Conservation (phyloP, 1,284 basidiomycete genomes). For the Puccinia horiana region DNA sequence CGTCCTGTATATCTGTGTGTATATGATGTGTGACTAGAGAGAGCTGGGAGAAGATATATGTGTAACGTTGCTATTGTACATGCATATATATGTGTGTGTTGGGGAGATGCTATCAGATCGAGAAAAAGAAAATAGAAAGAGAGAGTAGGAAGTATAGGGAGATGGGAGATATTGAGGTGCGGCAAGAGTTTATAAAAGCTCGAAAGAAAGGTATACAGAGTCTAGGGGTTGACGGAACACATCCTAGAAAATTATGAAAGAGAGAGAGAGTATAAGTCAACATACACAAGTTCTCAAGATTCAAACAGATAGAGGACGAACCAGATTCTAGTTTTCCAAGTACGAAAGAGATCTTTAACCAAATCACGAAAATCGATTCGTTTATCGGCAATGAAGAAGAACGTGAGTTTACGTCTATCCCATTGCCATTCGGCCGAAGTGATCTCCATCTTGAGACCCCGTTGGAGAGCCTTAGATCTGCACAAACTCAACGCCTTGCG, state of each 20-base stretch:
- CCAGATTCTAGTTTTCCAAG: slow-evolving; percentile 55
- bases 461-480: slow-evolving; percentile 80
- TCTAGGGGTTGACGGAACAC: slow-evolving; percentile 44
- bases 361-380: slow-evolving; percentile 96
- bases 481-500: slow-evolving; percentile 86
- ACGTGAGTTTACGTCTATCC: slow-evolving; percentile 95
- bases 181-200: too few relatives aligned
- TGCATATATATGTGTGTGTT: too few relatives aligned
- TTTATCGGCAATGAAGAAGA: slow-evolving; percentile 94
- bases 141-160: too few relatives aligned
- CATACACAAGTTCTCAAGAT: not conserved
- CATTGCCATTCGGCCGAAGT: slow-evolving; percentile 98
- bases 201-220: too few relatives aligned
- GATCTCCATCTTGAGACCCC: slow-evolving; percentile 89
- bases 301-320: slow-evolving; percentile 53
- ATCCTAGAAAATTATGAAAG: slow-evolving; percentile 30
- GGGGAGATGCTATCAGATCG: too few relatives aligned
- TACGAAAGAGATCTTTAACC: slow-evolving; percentile 84
- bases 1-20: too few relatives aligned
- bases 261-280: slow-evolving; percentile 23
- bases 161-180: too few relatives aligned
- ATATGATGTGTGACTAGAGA: too few relatives aligned
- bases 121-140: too few relatives aligned
- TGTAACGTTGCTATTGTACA: too few relatives aligned
- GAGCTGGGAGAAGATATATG: too few relatives aligned